phyloP scores from a whole-genome alignment of 208 protist genomes.

The Porcisia deanei region DNA sequence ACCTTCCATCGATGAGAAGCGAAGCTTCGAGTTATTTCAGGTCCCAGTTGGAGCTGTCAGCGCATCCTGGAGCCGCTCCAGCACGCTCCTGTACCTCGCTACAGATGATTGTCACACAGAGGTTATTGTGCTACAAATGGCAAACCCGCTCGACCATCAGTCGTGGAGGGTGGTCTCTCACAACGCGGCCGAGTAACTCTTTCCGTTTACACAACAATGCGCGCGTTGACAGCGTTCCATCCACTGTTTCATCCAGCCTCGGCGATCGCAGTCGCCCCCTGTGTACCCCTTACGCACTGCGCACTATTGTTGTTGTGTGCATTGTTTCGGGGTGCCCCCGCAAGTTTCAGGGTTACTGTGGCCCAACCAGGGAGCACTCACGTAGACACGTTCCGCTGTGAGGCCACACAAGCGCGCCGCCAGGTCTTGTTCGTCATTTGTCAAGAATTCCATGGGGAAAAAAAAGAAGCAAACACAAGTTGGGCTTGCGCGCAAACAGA shows the following conservation, averaged over 20 bases:
- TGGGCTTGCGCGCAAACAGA: not conserved
- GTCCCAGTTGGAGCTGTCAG: slow-evolving; percentile 66
- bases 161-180: slow-evolving; percentile 69
- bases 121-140: slow-evolving; percentile 71
- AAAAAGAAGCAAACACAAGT: not conserved
- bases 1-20: slow-evolving; percentile 46
- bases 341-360: not conserved
- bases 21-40: slow-evolving; percentile 70
- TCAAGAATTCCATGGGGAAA: not conserved
- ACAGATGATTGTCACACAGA: slow-evolving; percentile 51
- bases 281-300: not conserved
- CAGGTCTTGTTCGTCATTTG: not conserved
- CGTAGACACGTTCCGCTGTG: not conserved
- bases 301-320: not conserved
- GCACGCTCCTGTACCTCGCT: slow-evolving; percentile 73
- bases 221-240: not conserved
- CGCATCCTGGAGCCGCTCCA: slow-evolving; percentile 79
- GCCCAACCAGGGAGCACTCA: not conserved
- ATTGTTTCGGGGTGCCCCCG: not conserved
- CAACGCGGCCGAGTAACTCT: slow-evolving; percentile 18
- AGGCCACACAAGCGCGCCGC: not conserved
- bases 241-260: not conserved
- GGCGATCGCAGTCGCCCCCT: not conserved
- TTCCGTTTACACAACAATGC: not conserved
- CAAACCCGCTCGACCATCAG: slow-evolving; percentile 76